Evolutionary conservation across 2,329 filamentous ascomycete genomes (phyloP), one percentile per base, ranked within the genome.

Genomic region (Leptographium radiaticola): DNA sequence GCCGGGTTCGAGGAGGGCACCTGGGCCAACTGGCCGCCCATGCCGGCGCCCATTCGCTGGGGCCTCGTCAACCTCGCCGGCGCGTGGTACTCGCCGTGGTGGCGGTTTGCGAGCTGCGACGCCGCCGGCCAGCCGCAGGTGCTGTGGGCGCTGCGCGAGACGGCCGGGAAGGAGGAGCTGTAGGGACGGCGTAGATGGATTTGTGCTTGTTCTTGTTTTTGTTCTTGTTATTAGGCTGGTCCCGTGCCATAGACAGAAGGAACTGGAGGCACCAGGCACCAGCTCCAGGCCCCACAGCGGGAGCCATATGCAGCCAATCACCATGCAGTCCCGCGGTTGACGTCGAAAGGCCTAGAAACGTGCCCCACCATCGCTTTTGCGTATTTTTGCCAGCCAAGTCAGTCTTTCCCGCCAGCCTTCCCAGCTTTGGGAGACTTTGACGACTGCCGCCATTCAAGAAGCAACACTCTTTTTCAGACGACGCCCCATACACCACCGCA

Each of bases 41-140:
- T 84, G 70, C 80, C 81, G 1, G 71, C 69, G 6, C 74, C 77
- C 4, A 71, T 84, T 56, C 72, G 74, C 53, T 84, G 79, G 79
- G 75, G 74, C 0, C 60, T 85, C 57, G 70, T 77, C 39, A 83
- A 82, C 60, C 64, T 83, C 45, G 78, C 70, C 2, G 80, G 79
- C 2, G 71, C 75, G 39, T 76, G 72, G 65, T 71, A 83, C 59
- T 72, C 72, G 39, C 69, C 72, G 3, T 77, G 75, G 73, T 85
- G 81, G 81, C 80, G 75, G 67, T 86, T 84, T 69, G 71, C 79
- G 36, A 83, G 80, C 61, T 85, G 81, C 60, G 75, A 80, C 60
- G 66, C 69, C 5, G 62, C 66, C 0, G 80, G 80, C 2, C 66
- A 67, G 61, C 78, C 76, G 45, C 74, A 73, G 64, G 70, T 75